Evolutionary conservation across 306 rosid species (phyloP).

Genomic region (Cucurbita maxima): DNA sequence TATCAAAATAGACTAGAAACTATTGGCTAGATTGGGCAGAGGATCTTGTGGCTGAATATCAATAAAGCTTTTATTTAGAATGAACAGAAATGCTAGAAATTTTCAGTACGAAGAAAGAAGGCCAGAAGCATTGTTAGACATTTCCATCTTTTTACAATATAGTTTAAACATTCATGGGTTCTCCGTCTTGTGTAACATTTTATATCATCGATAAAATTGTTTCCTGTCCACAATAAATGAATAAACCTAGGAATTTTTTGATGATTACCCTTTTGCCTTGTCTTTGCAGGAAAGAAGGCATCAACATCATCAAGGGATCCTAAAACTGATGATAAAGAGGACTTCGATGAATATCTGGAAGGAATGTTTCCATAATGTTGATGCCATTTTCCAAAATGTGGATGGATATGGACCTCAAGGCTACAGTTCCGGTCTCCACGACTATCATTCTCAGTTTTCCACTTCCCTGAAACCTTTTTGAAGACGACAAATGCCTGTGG

Average conservation of each 20-base stretch:
- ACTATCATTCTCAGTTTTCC: background rate
- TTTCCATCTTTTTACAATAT: background rate
- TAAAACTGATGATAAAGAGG: slow-evolving; percentile 28
- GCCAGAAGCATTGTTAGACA: background rate
- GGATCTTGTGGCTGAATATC: background rate
- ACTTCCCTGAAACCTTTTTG: background rate
- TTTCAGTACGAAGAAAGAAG: background rate
- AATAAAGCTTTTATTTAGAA: background rate
- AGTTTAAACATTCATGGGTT: background rate
- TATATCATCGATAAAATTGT: background rate
- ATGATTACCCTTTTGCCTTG: background rate
- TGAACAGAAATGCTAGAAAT: background rate
- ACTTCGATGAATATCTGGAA: slow-evolving; percentile 61
- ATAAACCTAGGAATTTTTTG: too few relatives aligned
- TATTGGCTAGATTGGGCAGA: background rate
- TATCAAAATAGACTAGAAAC: background rate
- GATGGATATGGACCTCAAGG: background rate
- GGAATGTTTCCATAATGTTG: slow-evolving; percentile 65
- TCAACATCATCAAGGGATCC: slow-evolving; percentile 27
- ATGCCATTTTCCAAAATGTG: background rate
- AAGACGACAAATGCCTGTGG: background rate
- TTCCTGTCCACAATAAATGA: background rate
- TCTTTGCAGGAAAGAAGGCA: slow-evolving; percentile 45
- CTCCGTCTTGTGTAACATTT: background rate
- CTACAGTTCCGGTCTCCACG: background rate